Evolutionary conservation across 1,139 yeast species (phyloP).

Genomic region (Candida anutae): DNA sequence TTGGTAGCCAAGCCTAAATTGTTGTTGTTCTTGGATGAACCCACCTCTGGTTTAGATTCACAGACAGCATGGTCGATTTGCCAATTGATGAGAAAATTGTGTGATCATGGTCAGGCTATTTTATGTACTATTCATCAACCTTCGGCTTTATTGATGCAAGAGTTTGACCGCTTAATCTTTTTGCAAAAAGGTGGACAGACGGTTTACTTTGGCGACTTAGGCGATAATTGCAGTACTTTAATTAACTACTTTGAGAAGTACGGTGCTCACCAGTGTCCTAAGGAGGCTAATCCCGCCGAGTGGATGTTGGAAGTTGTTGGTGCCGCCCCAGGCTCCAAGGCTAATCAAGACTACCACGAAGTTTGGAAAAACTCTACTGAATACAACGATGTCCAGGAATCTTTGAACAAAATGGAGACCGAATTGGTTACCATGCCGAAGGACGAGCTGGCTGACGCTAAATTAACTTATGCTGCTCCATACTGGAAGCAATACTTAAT

Average conservation of each 20-base stretch:
- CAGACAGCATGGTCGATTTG: constrained; percentile 89
- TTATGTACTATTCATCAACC: constrained; percentile 83
- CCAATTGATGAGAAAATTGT: constrained; percentile 65
- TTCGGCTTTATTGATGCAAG: constrained; percentile 67
- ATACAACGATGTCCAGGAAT: constrained; percentile 32
- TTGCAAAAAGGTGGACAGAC: constrained; percentile 71
- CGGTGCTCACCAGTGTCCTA: constrained; percentile 55
- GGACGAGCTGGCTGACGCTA: constrained; percentile 24
- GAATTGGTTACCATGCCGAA: constrained; percentile 28
- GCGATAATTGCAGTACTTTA: constrained; percentile 51
- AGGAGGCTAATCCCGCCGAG: constrained; percentile 71
- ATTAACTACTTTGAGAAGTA: constrained; percentile 61
- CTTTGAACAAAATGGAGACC: constrained; percentile 37
- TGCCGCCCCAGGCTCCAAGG: constrained; percentile 71
- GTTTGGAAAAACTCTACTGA: constrained; percentile 61
- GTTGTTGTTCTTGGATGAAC: constrained; percentile 79
- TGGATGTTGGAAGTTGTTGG: constrained; percentile 80
- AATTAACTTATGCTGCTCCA: constrained; percentile 37
- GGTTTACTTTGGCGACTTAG: constrained; percentile 76
- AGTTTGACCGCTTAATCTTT: constrained; percentile 68
- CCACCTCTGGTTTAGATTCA: constrained; percentile 88
- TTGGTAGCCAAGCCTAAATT: constrained; percentile 82
- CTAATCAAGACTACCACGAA: constrained; percentile 55
- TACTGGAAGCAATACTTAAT: constrained; percentile 38
- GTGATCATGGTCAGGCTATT: constrained; percentile 76